A percentile compares a stretch with the other conserved stretches of the same genome.
These are phyloP conservation scores for Eucalyptus virginea DNA, from an alignment of 345 rosid species.

Conservation along the genomic window DNA sequence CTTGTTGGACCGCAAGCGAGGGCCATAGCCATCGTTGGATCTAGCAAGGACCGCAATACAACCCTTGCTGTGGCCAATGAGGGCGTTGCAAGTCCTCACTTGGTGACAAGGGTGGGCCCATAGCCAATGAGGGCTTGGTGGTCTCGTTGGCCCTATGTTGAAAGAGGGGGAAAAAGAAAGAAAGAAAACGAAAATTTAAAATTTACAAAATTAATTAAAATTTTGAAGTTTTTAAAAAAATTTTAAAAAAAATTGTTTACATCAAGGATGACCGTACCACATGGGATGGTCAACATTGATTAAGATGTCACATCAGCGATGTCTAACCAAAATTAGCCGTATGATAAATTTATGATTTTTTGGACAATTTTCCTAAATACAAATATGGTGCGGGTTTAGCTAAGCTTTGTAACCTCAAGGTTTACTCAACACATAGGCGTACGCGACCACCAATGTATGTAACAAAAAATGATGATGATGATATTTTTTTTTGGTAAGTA, in stretches of 20 bases:
- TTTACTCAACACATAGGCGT: neutral
- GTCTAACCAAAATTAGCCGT: accelerated
- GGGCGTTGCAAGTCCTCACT: too few relatives aligned
- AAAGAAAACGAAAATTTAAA: too few relatives aligned
- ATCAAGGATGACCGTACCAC: accelerated
- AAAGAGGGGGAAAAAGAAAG: too few relatives aligned
- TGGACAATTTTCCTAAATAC: too few relatives aligned
- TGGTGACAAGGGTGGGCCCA: too few relatives aligned
- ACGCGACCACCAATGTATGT: accelerated
- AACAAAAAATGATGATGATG: neutral
- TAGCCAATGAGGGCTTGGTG: accelerated
- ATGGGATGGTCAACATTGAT: too few relatives aligned
- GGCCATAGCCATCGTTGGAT: too few relatives aligned
- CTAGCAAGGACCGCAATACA: accelerated
- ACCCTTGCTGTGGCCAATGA: accelerated
- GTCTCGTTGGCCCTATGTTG: accelerated
- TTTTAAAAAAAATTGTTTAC: too few relatives aligned
- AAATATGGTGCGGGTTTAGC: accelerated
- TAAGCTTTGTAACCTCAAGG: neutral
- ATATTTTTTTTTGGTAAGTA: neutral
- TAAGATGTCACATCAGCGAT: accelerated
- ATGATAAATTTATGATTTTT: too few relatives aligned
- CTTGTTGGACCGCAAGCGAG: accelerated
- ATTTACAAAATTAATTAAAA: too few relatives aligned
- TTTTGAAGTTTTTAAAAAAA: too few relatives aligned